These are phyloP conservation scores for Ustilago sp. DNA, from an alignment of 1,284 basidiomycete genomes.

Conservation along the genomic window DNA sequence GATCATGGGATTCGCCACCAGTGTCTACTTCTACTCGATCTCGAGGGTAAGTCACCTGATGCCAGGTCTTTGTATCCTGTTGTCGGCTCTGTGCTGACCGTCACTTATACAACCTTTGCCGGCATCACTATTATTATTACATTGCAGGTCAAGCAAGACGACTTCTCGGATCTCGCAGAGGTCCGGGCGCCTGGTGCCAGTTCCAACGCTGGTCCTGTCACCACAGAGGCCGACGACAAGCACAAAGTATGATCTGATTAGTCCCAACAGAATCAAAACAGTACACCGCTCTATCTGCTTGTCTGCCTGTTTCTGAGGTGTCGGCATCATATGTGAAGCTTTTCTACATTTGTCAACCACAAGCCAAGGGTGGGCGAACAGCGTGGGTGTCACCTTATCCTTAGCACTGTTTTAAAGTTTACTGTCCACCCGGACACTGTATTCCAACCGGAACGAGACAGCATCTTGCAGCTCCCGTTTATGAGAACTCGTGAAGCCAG, in stretches of 20 bases:
- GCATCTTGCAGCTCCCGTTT: no score
- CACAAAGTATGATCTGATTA: constrained; percentile 32
- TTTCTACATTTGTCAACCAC: no score
- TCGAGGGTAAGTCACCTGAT: constrained; percentile 46
- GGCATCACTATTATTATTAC: no score
- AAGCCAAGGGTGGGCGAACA: no score
- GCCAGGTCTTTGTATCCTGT: neutral
- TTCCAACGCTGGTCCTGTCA: constrained; percentile 27
- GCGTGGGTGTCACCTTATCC: no score
- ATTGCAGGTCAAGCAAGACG: constrained; percentile 62
- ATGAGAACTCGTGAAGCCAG: no score
- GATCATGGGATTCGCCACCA: constrained; percentile 81
- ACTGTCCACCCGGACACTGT: no score
- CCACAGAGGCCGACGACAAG: constrained; percentile 43
- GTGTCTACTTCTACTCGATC: constrained; percentile 92
- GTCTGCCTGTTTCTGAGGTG: neutral
- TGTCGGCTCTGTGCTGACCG: neutral
- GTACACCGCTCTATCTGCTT: neutral
- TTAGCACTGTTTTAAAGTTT: no score
- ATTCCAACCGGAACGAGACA: no score
- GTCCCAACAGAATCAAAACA: neutral
- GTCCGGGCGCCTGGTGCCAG: constrained; percentile 42
- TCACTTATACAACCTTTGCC: no score
- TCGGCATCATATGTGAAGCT: neutral
- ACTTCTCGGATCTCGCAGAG: constrained; percentile 60